Conservation (phyloP, 164 flowering plant species). For the Piper betle region DNA sequence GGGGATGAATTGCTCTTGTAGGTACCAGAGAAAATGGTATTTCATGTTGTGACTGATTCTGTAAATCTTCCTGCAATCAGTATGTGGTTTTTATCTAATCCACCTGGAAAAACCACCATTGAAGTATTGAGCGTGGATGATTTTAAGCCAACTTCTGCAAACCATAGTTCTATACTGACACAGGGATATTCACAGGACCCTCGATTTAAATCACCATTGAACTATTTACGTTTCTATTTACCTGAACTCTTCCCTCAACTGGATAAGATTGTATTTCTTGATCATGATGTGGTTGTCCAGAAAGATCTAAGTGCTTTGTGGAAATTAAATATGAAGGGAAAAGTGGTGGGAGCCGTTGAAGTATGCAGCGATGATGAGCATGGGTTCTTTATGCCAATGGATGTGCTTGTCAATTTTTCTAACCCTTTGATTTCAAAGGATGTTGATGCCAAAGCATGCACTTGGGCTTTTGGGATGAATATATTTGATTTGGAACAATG, state of each 20-base stretch:
- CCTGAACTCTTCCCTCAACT: constrained; percentile 72
- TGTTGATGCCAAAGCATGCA: constrained; percentile 56
- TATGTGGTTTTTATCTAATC: constrained; percentile 71
- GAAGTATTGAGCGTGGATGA: constrained; percentile 42
- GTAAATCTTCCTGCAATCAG: constrained; percentile 65
- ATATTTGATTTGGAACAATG: constrained; percentile 68
- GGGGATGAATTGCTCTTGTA: constrained; percentile 20
- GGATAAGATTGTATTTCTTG: constrained; percentile 67
- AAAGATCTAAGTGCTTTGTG: constrained; percentile 62
- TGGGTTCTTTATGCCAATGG: constrained; percentile 46
- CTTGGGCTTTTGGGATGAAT: constrained; percentile 98
- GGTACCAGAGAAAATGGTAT: constrained; percentile 67
- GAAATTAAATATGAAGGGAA: constrained; percentile 61
- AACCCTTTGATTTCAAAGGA: constrained; percentile 6
- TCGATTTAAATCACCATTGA: constrained; percentile 50
- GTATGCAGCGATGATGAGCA: constrained; percentile 51
- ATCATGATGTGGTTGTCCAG: constrained; percentile 95
- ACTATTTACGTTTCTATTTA: constrained; percentile 77
- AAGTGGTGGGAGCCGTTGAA: constrained; percentile 77
- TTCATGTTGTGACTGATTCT: constrained; percentile 88
- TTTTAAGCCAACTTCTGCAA: constrained; percentile 32
- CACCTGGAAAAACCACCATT: constrained; percentile 55
- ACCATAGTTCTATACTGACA: constrained; percentile 22
- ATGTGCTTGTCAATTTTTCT: constrained; percentile 53
- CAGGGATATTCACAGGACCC: constrained; percentile 33